Evolutionary conservation across 345 rosid genomes (phyloP).

Genomic region (Eucalyptus guilfoylei): DNA sequence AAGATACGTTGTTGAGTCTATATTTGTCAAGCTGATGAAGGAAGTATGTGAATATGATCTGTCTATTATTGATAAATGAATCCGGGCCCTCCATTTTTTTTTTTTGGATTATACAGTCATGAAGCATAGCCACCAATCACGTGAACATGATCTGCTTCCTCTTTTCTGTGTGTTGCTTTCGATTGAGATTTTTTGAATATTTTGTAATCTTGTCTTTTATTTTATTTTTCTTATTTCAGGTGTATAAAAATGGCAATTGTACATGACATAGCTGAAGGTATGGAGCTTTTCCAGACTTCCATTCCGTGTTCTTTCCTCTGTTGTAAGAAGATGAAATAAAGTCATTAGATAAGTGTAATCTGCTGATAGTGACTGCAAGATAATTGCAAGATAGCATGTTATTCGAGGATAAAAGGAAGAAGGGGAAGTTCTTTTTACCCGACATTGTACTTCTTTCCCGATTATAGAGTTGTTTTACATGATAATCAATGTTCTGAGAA

Average conservation of each 20-base stretch:
- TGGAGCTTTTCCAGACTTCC: not conserved
- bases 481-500: not conserved
- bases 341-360: not conserved
- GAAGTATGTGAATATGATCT: not conserved
- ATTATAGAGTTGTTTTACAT: not conserved
- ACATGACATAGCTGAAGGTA: slow-evolving; percentile 95
- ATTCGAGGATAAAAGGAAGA: not conserved
- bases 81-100: not conserved
- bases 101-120: not conserved
- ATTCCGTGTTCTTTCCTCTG: not conserved
- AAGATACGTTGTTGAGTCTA: not conserved
- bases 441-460: not conserved
- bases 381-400: not conserved
- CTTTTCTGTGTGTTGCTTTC: not conserved
- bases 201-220: not conserved
- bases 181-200: not conserved
- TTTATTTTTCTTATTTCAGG: slow-evolving; percentile 21
- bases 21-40: not conserved
- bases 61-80: not conserved
- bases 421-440: not conserved
- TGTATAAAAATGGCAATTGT: slow-evolving; percentile 93
- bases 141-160: not conserved
- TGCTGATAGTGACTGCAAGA: not conserved
- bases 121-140: not conserved
- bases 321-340: not conserved